Conservation (phyloP, 352 stramenopile species). For the Phytophthora pinifolia region DNA sequence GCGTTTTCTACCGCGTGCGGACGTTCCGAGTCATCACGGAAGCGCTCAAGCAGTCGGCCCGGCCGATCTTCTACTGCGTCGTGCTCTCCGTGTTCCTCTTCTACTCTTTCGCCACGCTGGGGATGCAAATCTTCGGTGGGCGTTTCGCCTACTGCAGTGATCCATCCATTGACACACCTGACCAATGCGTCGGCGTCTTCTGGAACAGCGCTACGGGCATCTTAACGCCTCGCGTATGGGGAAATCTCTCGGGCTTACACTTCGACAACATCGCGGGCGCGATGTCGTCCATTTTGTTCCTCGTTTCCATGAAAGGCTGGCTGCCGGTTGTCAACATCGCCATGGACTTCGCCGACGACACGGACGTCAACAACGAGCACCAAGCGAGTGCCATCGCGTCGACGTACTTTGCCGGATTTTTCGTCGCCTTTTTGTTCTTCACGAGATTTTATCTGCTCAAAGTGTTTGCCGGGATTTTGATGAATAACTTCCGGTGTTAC, state of each 20-base stretch:
- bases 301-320: slow-evolving; percentile 88
- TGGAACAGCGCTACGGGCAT: slow-evolving; percentile 45
- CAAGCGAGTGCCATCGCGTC: slow-evolving; percentile 73
- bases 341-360: slow-evolving; percentile 59
- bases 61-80: slow-evolving; percentile 82
- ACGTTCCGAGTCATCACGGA: slow-evolving; percentile 86
- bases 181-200: slow-evolving; percentile 71
- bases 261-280: slow-evolving; percentile 84
- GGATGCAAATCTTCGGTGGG: slow-evolving; percentile 83
- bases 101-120: slow-evolving; percentile 83
- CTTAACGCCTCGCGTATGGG: slow-evolving; percentile 77
- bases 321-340: slow-evolving; percentile 79
- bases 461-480: slow-evolving; percentile 80
- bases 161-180: slow-evolving; percentile 39
- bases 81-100: slow-evolving; percentile 81
- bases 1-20: slow-evolving; percentile 85
- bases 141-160: slow-evolving; percentile 86
- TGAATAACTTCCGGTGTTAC: slow-evolving; percentile 87
- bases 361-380: slow-evolving; percentile 60
- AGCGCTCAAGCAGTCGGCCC: slow-evolving; percentile 69
- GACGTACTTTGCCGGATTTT: slow-evolving; percentile 82
- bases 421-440: slow-evolving; percentile 80
- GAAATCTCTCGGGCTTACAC: slow-evolving; percentile 71
- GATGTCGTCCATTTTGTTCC: slow-evolving; percentile 76
- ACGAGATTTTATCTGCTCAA: slow-evolving; percentile 78